Evolutionary conservation across 2,329 filamentous ascomycete genomes (phyloP), one percentile per base, ranked within the genome.

Genomic region (Ceratocystis diversiconidia): DNA sequence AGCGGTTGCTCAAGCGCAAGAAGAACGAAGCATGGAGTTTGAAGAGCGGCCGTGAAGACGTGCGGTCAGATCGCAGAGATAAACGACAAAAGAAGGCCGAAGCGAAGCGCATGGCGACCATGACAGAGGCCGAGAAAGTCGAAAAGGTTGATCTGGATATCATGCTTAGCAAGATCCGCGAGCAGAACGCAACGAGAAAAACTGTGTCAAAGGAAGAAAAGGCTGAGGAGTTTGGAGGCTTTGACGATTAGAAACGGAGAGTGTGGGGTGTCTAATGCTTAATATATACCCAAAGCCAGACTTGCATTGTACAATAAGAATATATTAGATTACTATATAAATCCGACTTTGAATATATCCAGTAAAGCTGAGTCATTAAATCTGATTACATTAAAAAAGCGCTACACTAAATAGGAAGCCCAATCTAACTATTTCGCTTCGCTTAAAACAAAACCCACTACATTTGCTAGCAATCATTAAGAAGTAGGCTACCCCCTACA

Each of bases 1-100:
- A 76, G 17, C 76, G 76, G 63, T 73, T 69, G n/a, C 70, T 76
- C 65, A 77, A 80, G 72, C 84, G 85, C 79, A 81, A 83, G 73
- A 78, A 84, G 74, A 80, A 87, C 71, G 79, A 85, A 71, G 83
- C 88, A 0, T 92, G 88, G 87, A 92, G 87, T 73, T 81, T 79
- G 66, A 88, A 89, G 73, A 77, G 81, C 25, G 87, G 88, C 69
- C 79, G 80, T 70, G 86, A 86, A 71, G 85, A 85, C 28, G 77
- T 82, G 67, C 83, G 85, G 63, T 78, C 80, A 61, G 80, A 79
- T 70, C 80, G 85, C 67, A 78, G 84, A 65, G 86, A 89, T 69
- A 86, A 84, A 77, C 84, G 83, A 72, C 80, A 79, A 68, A 80
- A 82, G 70, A 83, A 81, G 73, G 80, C 82, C 67, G 86, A 91